Evolutionary conservation across 2,329 filamentous ascomycete species (phyloP).

Genomic region (Phyllosticta citribraziliensis): DNA sequence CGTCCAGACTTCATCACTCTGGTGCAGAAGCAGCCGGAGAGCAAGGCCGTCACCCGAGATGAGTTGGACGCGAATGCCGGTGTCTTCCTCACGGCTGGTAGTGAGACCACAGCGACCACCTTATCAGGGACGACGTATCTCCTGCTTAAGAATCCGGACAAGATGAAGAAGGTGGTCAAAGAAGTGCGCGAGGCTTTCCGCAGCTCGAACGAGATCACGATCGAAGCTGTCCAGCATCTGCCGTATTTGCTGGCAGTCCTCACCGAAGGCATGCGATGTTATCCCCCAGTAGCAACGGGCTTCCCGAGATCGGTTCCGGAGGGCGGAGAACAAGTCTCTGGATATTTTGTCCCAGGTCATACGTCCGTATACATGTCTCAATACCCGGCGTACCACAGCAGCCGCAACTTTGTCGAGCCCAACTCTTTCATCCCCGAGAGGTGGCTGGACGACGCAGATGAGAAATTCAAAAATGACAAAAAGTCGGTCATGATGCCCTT

Average conservation of each 20-base stretch:
- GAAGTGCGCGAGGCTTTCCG: constrained; percentile 21
- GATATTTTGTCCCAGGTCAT: constrained; percentile 27
- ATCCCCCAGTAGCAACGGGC: constrained; percentile 35
- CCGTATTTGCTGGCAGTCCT: constrained; percentile 37
- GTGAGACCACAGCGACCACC: constrained; percentile 25
- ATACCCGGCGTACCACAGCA: constrained; percentile 21
- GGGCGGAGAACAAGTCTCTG: constrained; percentile 28
- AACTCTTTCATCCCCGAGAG: constrained; percentile 27
- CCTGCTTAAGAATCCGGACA: constrained; percentile 20
- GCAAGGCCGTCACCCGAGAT: not conserved
- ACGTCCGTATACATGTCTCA: constrained; percentile 21
- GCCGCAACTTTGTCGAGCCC: constrained; percentile 24
- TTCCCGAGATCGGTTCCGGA: constrained; percentile 27
- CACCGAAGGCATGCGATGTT: constrained; percentile 37
- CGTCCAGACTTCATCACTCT: constrained; percentile 3
- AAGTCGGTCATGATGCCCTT: constrained; percentile 23
- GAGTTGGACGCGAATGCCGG: constrained; percentile 10
- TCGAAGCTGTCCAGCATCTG: constrained; percentile 20
- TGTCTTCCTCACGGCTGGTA: constrained; percentile 20
- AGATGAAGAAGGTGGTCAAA: constrained; percentile 16
- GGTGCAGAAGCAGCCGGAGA: not conserved
- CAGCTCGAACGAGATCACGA: constrained; percentile 23
- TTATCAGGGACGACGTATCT: constrained; percentile 24
- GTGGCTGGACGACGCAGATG: constrained; percentile 17
- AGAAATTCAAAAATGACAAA: constrained; percentile 20